Conservation (phyloP, 169 alveolate species). For the Cardiosporidium cionae region DNA sequence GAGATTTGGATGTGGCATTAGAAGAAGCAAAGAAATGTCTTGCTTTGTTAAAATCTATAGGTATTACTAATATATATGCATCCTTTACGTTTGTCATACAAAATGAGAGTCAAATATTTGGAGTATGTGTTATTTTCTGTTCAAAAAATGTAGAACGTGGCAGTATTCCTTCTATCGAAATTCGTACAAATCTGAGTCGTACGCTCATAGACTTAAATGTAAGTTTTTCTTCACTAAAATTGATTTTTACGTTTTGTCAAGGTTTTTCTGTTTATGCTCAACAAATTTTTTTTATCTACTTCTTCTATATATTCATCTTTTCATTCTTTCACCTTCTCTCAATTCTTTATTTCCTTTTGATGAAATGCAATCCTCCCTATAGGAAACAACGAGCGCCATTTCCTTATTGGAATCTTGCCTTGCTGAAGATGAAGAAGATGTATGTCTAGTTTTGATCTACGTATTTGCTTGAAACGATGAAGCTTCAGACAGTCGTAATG, state of each 20-base stretch:
- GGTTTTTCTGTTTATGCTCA: neutral
- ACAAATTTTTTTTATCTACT: neutral
- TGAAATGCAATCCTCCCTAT: neutral
- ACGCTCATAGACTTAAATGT: neutral
- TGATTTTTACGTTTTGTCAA: neutral
- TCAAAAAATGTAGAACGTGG: no score
- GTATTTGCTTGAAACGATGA: no score
- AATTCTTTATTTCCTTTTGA: neutral
- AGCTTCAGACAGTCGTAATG: no score
- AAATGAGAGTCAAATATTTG: no score
- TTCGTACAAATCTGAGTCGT: neutral
- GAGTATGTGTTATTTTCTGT: no score
- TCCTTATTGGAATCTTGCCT: neutral
- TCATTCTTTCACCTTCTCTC: neutral
- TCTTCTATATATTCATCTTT: neutral
- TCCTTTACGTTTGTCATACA: no score
- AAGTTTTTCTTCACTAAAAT: neutral
- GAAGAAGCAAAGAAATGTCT: no score
- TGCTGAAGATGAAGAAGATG: neutral
- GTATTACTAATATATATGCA: no score
- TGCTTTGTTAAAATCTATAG: no score
- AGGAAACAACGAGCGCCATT: neutral
- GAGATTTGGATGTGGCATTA: no score
- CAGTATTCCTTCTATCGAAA: no score
- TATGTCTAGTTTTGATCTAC: neutral